These are phyloP conservation scores for Saxispiralis lemnorum DNA, from an alignment of 495 filamentous ascomycete species.

Conservation along the genomic window DNA sequence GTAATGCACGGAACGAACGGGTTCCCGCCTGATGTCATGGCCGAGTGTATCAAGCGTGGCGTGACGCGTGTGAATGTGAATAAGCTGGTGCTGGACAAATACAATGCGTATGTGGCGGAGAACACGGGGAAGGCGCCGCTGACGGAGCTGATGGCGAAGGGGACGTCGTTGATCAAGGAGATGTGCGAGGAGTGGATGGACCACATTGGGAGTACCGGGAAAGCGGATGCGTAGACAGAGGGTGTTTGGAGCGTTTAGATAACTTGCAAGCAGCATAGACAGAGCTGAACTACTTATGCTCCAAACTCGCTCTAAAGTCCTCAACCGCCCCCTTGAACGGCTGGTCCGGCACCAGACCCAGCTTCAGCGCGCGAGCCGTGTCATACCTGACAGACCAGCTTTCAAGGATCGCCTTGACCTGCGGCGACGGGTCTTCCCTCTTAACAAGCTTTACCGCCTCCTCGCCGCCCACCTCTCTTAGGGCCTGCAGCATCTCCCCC, in stretches of 20 bases:
- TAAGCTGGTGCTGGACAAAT: constrained; percentile 17
- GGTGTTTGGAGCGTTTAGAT: too few relatives aligned
- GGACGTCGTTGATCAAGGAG: constrained; percentile 11
- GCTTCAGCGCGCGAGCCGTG: constrained; percentile 18
- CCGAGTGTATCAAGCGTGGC: constrained; percentile 14
- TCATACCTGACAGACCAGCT: constrained; percentile 58
- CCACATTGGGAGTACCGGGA: constrained; percentile 10
- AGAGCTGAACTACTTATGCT: constrained; percentile 1
- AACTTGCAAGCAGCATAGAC: not conserved
- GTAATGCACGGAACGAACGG: constrained; percentile 42
- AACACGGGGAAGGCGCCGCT: constrained; percentile 11
- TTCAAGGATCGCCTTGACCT: constrained; percentile 50
- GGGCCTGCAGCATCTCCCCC: constrained; percentile 56
- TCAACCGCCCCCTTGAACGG: constrained; percentile 16
- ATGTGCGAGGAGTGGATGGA: constrained; percentile 17
- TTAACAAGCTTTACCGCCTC: constrained; percentile 45
- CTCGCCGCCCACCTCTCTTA: constrained; percentile 51
- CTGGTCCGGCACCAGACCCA: constrained; percentile 17
- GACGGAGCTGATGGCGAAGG: constrained; percentile 17
- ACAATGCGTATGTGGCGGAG: constrained; percentile 11
- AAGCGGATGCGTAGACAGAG: constrained; percentile 5
- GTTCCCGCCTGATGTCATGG: constrained; percentile 14
- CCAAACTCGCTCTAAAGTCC: constrained; percentile 16
- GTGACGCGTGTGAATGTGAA: constrained; percentile 19
- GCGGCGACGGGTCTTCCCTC: constrained; percentile 34